Evolutionary conservation across 305 asterid species (phyloP).

Genomic region (Rubia peregrina): DNA sequence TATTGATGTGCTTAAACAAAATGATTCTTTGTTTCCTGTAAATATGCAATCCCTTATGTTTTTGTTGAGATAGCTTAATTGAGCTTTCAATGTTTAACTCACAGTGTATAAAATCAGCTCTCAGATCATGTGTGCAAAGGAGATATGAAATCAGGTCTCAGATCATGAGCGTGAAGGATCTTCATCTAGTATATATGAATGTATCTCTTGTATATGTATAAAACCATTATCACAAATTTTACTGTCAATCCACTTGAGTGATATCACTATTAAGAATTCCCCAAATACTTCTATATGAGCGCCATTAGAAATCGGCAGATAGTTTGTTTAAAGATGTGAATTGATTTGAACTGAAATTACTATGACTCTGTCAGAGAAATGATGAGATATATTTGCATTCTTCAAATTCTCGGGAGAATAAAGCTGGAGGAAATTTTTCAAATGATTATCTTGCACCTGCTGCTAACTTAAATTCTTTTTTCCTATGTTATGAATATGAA

Average conservation of each 20-base stretch:
- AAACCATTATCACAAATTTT: too few relatives aligned
- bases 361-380: constrained; percentile 39
- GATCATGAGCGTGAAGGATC: constrained; percentile 40
- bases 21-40: background rate
- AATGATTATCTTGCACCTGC: constrained; percentile 30
- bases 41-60: background rate
- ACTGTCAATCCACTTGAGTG: too few relatives aligned
- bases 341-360: constrained; percentile 1
- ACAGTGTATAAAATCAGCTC: too few relatives aligned
- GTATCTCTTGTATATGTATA: too few relatives aligned
- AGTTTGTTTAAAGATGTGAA: background rate
- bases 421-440: constrained; percentile 31
- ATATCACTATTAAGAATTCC: too few relatives aligned
- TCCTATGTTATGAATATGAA: constrained; percentile 80
- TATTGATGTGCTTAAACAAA: background rate
- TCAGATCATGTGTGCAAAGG: too few relatives aligned
- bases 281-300: too few relatives aligned
- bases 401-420: constrained; percentile 28
- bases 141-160: constrained; percentile 43
- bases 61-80: background rate
- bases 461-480: constrained; percentile 34
- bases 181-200: constrained; percentile 39
- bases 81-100: background rate
- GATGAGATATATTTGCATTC: constrained; percentile 35
- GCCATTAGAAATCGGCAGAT: too few relatives aligned